Conservation (phyloP, 139 green algal species). For the Gonium pectorale region DNA sequence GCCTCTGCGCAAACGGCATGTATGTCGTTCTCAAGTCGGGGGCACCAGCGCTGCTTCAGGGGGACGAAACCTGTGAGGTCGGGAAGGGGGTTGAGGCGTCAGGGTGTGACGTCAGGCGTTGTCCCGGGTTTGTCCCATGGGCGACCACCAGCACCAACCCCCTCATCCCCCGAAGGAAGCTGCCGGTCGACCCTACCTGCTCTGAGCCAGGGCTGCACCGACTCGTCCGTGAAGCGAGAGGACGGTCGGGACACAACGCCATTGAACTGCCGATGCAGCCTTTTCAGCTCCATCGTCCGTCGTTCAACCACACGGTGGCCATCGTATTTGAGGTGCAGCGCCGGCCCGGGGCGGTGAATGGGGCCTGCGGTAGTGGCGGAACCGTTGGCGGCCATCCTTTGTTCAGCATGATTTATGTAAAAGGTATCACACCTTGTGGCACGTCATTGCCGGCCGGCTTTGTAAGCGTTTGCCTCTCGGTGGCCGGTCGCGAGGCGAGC, state of each 20-base stretch:
- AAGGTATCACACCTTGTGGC: no score
- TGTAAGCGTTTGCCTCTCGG: not conserved
- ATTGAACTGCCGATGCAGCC: constrained; percentile 4
- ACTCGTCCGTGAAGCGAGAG: constrained; percentile 9
- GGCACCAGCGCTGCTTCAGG: constrained; percentile 17
- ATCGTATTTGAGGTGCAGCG: not conserved
- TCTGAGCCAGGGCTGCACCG: not conserved
- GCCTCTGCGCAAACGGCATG: constrained; percentile 21
- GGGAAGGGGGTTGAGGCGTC: not conserved
- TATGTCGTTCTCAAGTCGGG: constrained; percentile 15
- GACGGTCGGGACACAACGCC: constrained; percentile 8
- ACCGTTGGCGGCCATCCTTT: constrained; percentile 12
- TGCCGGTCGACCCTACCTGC: not conserved
- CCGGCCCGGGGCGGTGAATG: not conserved
- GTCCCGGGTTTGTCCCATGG: no score
- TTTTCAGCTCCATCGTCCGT: not conserved
- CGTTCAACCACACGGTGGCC: constrained; percentile 7
- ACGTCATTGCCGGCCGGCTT: no score
- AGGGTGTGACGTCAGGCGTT: no score
- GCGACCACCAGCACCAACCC: no score
- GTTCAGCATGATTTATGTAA: no score
- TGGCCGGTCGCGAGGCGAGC: not conserved
- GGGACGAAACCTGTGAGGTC: constrained; percentile 6
- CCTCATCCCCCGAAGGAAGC: no score
- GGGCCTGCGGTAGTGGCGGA: not conserved